These are phyloP conservation scores for Mycosphaerella sp. DNA, from an alignment of 2,329 filamentous ascomycete genomes.

Conservation along the genomic window DNA sequence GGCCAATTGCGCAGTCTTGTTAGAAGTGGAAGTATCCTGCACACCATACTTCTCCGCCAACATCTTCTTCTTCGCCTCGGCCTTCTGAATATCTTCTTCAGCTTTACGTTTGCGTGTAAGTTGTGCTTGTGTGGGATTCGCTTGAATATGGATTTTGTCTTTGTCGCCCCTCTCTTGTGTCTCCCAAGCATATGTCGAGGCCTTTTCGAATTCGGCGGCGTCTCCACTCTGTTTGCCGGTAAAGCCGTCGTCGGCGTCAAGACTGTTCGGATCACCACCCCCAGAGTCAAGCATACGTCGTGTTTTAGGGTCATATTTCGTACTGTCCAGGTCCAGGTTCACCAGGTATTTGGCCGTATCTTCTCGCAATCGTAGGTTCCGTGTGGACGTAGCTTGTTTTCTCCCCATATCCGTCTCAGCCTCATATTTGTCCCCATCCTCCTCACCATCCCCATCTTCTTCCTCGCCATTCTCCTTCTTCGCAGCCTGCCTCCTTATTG, in stretches of 20 bases:
- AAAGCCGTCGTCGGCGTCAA: constrained; percentile 92
- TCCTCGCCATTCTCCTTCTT: constrained; percentile 41
- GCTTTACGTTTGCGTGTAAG: constrained; percentile 73
- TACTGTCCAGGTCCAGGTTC: constrained; percentile 91
- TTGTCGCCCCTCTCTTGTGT: constrained; percentile 75
- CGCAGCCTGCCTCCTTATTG: constrained; percentile 50
- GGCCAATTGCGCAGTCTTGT: constrained; percentile 49
- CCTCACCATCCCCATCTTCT: constrained; percentile 42
- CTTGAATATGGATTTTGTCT: constrained; percentile 82
- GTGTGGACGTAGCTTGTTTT: constrained; percentile 82
- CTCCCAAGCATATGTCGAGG: constrained; percentile 91
- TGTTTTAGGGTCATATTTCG: constrained; percentile 96
- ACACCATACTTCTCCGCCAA: constrained; percentile 78
- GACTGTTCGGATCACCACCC: constrained; percentile 70
- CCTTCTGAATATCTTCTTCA: constrained; percentile 65
- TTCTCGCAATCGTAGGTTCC: constrained; percentile 85
- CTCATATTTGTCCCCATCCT: constrained; percentile 64
- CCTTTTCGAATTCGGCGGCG: constrained; percentile 83
- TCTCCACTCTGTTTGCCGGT: constrained; percentile 75
- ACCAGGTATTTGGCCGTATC: constrained; percentile 96
- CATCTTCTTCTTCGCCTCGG: constrained; percentile 60
- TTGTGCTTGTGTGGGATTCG: constrained; percentile 91
- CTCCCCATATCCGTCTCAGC: constrained; percentile 96
- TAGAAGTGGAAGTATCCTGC: constrained; percentile 54
- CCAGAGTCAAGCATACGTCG: constrained; percentile 66